Evolutionary conservation across 352 stramenopile species (phyloP).

Genomic region (Phytopythium mirpurense): DNA sequence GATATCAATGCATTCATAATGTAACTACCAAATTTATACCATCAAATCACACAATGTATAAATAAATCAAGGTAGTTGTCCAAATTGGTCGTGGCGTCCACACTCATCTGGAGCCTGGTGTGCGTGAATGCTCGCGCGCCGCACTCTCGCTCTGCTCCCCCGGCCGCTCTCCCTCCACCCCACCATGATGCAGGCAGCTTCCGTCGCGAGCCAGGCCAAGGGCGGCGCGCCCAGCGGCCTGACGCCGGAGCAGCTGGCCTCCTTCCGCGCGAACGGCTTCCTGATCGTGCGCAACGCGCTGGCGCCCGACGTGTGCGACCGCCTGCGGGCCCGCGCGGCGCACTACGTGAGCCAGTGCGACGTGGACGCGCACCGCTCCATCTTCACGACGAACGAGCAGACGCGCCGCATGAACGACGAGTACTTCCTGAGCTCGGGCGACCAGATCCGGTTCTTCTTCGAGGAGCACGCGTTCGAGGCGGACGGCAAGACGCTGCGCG

Average conservation of each 20-base stretch:
- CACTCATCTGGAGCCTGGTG: too few species aligned
- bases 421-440: constrained; percentile 93
- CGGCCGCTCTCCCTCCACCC: not conserved
- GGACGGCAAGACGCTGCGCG: constrained; percentile 60
- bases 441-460: constrained; percentile 93
- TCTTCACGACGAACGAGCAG: constrained; percentile 84
- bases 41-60: too few species aligned
- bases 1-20: too few species aligned
- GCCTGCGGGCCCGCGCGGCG: constrained; percentile 36
- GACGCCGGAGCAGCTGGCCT: constrained; percentile 48
- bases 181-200: not conserved
- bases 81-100: too few species aligned
- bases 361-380: constrained; percentile 57
- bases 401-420: constrained; percentile 80
- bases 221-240: constrained; percentile 21
- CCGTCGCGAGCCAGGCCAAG: constrained; percentile 7
- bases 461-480: constrained; percentile 78
- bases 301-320: constrained; percentile 37
- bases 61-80: too few species aligned
- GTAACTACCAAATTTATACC: too few species aligned
- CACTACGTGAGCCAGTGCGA: constrained; percentile 62
- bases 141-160: not conserved
- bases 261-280: constrained; percentile 64
- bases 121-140: not conserved
- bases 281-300: constrained; percentile 50